These are phyloP conservation scores for Dysphania ambrosioides DNA, from an alignment of 148 eudicot genomes.

Conservation along the genomic window DNA sequence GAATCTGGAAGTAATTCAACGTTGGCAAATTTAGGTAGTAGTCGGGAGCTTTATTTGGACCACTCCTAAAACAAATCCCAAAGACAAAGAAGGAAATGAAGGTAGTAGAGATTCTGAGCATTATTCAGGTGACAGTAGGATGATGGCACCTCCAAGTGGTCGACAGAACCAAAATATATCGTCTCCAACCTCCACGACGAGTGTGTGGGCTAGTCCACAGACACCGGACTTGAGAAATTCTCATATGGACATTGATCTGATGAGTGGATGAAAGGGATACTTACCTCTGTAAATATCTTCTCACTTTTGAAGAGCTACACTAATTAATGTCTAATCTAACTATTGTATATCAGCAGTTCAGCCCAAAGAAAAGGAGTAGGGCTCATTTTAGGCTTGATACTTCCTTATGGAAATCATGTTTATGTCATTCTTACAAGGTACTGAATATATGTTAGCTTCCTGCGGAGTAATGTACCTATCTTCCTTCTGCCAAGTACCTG, in stretches of 20 bases:
- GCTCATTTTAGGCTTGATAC: conserved; percentile 31
- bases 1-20: neutral
- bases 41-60: conserved; percentile 67
- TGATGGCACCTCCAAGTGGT: conserved; percentile 29
- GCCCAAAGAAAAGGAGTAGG: conserved; percentile 20
- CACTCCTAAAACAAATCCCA: conserved; percentile 40
- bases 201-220: conserved; percentile 49
- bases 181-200: conserved; percentile 42
- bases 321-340: conserved; percentile 37
- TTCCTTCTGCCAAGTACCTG: neutral
- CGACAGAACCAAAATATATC: conserved; percentile 41
- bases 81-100: conserved; percentile 28
- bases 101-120: conserved; percentile 34
- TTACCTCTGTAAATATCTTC: conserved; percentile 19
- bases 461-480: neutral
- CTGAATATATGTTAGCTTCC: neutral
- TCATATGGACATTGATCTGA: conserved; percentile 55
- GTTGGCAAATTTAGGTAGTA: conserved; percentile 41
- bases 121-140: conserved; percentile 25
- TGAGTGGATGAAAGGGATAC: conserved; percentile 44
- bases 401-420: conserved; percentile 13
- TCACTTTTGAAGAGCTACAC: conserved; percentile 9
- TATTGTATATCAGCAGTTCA: conserved; percentile 21
- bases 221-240: conserved; percentile 43
- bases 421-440: conserved; percentile 8